Evolutionary conservation across 441 rosid genomes (phyloP), one percentile per base, ranked within the genome.

Genomic region (Syzygium malaccense): DNA sequence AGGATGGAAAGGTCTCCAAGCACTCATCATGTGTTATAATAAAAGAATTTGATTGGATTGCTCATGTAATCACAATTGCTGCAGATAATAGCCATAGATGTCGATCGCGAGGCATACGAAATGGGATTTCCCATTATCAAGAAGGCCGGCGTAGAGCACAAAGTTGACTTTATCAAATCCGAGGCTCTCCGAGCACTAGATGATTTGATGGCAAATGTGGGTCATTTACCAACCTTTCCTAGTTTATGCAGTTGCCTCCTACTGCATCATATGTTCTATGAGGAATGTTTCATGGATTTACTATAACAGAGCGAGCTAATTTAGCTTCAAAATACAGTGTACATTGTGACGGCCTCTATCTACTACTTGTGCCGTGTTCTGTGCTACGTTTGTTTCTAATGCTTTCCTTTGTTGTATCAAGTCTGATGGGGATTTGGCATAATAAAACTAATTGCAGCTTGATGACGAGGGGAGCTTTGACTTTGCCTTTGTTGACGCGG

Each of bases 401-500:
- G n/a, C 55, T 45, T 79, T 41, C 37, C 20, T 41, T 80, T 45
- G 85, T 48, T 80, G 55, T 26, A 28, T 25, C 55, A 30, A 64
- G 71, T n/a, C 83, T 71, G 83, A 71, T 71, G 51, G 51, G 49
- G n/a, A 71, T 37, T 71, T 41, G 83, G 17, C 51, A 37, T 71
- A 71, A 71, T 37, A 20, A 37, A 71, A 71, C 83, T 14, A 37
- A 37, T 3, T 91, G 93, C 94, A 95, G 97, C 30, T 87, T 8
- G 89, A 57, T 25, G 94, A 93, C 49, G 95, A 96, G 90, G 94
- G 96, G 87, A 91, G 93, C 58, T 96, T 92, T 26, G 98, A 97
- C 75, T 96, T 94, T 64, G 97, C 95, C 56, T 96, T 88, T 84
- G 98, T 96, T 41, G 96, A 97, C 80, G 98, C 97, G 7, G 95